These are phyloP conservation scores for Colletotrichum sp. DNA, from an alignment of 2,329 filamentous ascomycete species.

Conservation along the genomic window DNA sequence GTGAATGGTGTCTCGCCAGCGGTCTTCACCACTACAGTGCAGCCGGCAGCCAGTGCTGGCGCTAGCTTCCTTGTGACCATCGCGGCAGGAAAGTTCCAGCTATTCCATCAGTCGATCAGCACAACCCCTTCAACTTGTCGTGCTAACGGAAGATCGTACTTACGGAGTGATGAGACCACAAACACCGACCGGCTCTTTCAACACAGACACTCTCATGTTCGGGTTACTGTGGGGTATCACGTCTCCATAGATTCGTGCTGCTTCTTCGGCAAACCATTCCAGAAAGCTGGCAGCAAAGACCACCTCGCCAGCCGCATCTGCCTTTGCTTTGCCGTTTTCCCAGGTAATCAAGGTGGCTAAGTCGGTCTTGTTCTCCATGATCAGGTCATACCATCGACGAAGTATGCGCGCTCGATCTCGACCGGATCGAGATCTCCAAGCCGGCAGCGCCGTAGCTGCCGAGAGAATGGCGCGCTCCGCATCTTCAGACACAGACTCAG, in stretches of 20 bases:
- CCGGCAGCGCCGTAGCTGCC: constrained; percentile 75
- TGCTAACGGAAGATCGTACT: constrained; percentile 36
- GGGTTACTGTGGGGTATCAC: constrained; percentile 73
- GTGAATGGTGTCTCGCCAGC: constrained; percentile 94
- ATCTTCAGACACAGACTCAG: constrained; percentile 83
- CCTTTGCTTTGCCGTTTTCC: constrained; percentile 87
- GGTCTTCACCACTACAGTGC: constrained; percentile 91
- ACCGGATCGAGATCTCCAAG: constrained; percentile 74
- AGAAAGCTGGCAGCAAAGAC: constrained; percentile 77
- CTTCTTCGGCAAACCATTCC: constrained; percentile 84
- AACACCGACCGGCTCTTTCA: constrained; percentile 88
- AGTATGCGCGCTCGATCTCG: constrained; percentile 77
- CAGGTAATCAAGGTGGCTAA: constrained; percentile 83
- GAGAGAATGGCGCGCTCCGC: constrained; percentile 82
- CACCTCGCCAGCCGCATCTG: constrained; percentile 76
- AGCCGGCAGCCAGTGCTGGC: constrained; percentile 88
- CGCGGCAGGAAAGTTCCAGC: constrained; percentile 84
- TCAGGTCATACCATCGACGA: constrained; percentile 81
- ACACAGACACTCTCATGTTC: constrained; percentile 78
- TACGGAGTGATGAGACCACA: constrained; percentile 81
- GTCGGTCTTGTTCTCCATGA: constrained; percentile 80
- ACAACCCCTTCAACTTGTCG: background rate
- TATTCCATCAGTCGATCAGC: constrained; percentile 25
- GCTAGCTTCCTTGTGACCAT: constrained; percentile 77
- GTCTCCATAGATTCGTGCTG: constrained; percentile 75